Percentiles rank a stretch among this genome's conserved stretches.
Conservation (phyloP, 2,329 filamentous ascomycete genomes). For the Rhinocladiella mackenziei region DNA sequence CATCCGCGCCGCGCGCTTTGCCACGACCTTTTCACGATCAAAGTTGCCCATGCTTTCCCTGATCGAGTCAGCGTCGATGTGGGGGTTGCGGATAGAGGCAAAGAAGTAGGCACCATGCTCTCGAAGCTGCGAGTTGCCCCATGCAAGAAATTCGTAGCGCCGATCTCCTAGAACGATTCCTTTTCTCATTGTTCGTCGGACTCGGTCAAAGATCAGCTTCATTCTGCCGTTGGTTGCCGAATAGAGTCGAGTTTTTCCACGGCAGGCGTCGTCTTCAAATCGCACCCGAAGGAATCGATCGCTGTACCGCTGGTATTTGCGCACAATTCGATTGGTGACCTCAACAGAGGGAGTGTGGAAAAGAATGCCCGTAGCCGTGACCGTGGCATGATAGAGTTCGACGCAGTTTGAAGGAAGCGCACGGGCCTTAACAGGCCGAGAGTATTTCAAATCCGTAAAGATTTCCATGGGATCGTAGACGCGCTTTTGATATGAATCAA, state of each 20-base stretch:
- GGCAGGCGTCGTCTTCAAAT: constrained; percentile 73
- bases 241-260: constrained; percentile 55
- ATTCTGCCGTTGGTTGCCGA: constrained; percentile 54
- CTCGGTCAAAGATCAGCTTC: constrained; percentile 68
- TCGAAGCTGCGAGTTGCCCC: constrained; percentile 90
- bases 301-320: constrained; percentile 62
- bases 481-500: constrained; percentile 60
- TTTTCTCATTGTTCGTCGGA: constrained; percentile 66
- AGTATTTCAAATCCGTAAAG: constrained; percentile 52
- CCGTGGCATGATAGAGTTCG: constrained; percentile 67
- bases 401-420: constrained; percentile 68
- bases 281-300: constrained; percentile 86
- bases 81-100: constrained; percentile 55
- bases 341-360: constrained; percentile 75
- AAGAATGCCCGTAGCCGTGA: constrained; percentile 82
- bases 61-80: constrained; percentile 69
- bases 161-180: constrained; percentile 80
- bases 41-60: constrained; percentile 85
- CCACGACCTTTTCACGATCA: constrained; percentile 72
- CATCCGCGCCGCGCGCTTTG: constrained; percentile 82
- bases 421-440: constrained; percentile 46
- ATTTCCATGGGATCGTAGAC: constrained; percentile 69
- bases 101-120: constrained; percentile 95
- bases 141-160: constrained; percentile 84
- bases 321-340: constrained; percentile 79